Conservation (phyloP, 805 yeast genomes). For the Saturnispora mendoncae region DNA sequence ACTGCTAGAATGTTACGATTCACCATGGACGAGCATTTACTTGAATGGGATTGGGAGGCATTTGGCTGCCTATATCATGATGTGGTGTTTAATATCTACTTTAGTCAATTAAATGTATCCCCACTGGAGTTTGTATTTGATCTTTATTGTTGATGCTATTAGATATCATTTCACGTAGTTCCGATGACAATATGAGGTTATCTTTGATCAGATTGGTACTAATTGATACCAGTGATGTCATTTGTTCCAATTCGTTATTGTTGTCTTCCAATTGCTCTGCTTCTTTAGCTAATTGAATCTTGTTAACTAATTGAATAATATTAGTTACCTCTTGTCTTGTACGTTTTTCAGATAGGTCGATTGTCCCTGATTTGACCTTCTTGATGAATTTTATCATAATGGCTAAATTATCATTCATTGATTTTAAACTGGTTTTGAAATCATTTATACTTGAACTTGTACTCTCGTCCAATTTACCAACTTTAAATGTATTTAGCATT, state of each 20-base stretch:
- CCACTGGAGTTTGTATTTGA: too few relatives aligned
- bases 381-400: slow-evolving; percentile 12
- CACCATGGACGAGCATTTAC: slow-evolving; percentile 34
- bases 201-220: slow-evolving; percentile 7
- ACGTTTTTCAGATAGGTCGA: slow-evolving; percentile 1
- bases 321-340: slow-evolving; percentile 11
- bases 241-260: neutral
- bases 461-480: neutral
- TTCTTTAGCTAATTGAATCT: neutral
- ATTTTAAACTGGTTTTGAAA: neutral
- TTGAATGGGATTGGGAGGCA: slow-evolving; percentile 39
- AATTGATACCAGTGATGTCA: slow-evolving; percentile 6
- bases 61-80: slow-evolving; percentile 43
- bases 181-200: neutral
- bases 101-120: slow-evolving; percentile 26
- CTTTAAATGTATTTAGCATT: neutral
- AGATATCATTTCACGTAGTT: neutral
- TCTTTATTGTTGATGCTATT: neutral
- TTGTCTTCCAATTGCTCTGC: too few relatives aligned
- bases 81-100: slow-evolving; percentile 51
- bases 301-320: slow-evolving; percentile 12
- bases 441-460: neutral
- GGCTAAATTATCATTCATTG: neutral
- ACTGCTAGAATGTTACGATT: slow-evolving; percentile 28
- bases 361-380: slow-evolving; percentile 8